Evolutionary conservation across 2,329 filamentous ascomycete species (phyloP), one percentile per base, ranked within the genome.

Genomic region (Phyllosticta paracitricarpa): DNA sequence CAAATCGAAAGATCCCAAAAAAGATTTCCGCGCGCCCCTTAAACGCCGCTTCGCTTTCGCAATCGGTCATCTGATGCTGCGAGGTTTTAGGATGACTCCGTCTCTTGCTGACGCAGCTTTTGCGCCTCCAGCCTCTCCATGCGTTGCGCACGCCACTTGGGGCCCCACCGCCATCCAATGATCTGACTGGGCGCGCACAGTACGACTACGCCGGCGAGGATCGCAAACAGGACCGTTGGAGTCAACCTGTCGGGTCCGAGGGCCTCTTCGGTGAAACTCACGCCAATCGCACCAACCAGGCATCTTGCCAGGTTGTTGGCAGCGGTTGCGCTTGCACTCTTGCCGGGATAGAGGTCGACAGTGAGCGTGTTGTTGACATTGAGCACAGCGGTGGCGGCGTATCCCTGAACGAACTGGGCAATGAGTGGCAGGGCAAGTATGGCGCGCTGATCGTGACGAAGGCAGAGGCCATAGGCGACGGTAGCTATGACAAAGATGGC

Each of bases 281-380:
- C 82, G 0, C 78, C 79, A 0, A 76, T 80, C 0, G 81, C 82
- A 0, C 78, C 81, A 33, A 81, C 73, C 2, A 82, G 64, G 63
- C 81, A 84, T 48, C 81, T 68, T 0, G 78, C 77, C 2, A 84
- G 72, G 63, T 84, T 84, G 25, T 83, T 66, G 54, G 77, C 79
- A 0, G 82, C 82, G 54, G 75, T 82, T 0, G 81, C 81, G 0
- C 78, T 78, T 0, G 81, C 81, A 61, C 78, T 79, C 9, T 71
- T 70, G 12, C 77, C 75, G 0, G 77, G 75, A 62, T 81, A 84
- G 0, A 83, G 69, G 64, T 84, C 82, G 2, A 83, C 76, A 0
- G 83, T 71, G 61, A 81, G 82, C 0, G 81, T 83, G 69, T 76
- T 79, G 30, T 81, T 73, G 1, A 79, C 66, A 1, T 76, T 78